Evolutionary conservation across 2,329 filamentous ascomycete genomes (phyloP).

Genomic region (Westerdykella aurantiaca): DNA sequence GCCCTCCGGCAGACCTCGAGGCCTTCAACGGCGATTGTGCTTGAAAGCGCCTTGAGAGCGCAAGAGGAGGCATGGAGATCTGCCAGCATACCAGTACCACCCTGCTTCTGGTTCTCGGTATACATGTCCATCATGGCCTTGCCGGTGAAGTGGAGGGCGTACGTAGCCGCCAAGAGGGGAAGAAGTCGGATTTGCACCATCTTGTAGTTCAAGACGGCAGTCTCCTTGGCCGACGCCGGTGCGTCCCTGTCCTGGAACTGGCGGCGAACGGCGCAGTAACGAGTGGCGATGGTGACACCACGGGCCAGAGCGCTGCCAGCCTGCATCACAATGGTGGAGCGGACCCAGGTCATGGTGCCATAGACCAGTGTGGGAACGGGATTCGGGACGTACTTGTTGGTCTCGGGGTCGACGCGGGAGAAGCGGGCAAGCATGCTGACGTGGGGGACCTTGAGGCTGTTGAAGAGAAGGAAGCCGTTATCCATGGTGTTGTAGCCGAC

Average conservation of each 20-base stretch:
- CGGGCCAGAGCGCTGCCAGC: conserved; percentile 66
- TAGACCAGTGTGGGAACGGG: conserved; percentile 64
- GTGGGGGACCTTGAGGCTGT: conserved; percentile 69
- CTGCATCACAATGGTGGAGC: conserved; percentile 67
- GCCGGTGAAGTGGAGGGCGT: conserved; percentile 74
- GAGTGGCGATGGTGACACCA: conserved; percentile 70
- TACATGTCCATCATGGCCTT: conserved; percentile 71
- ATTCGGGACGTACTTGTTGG: conserved; percentile 62
- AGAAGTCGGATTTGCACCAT: conserved; percentile 72
- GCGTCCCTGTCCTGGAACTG: conserved; percentile 74
- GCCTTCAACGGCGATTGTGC: conserved; percentile 66
- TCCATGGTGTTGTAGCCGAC: conserved; percentile 78
- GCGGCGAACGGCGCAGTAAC: conserved; percentile 67
- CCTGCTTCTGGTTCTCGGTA: conserved; percentile 62
- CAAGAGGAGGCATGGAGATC: conserved; percentile 73
- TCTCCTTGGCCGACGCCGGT: conserved; percentile 55
- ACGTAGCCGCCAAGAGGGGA: conserved; percentile 66
- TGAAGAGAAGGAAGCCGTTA: conserved; percentile 73
- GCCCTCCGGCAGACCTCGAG: conserved; percentile 69
- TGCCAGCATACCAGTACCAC: conserved; percentile 62
- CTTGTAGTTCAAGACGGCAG: conserved; percentile 72
- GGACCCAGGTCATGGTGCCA: conserved; percentile 70
- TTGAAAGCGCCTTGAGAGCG: conserved; percentile 67
- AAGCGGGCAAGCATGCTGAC: conserved; percentile 67
- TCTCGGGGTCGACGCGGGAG: conserved; percentile 62